These are phyloP conservation scores for Wallacemonas sp. DNA, from an alignment of 208 protist species.

Conservation along the genomic window DNA sequence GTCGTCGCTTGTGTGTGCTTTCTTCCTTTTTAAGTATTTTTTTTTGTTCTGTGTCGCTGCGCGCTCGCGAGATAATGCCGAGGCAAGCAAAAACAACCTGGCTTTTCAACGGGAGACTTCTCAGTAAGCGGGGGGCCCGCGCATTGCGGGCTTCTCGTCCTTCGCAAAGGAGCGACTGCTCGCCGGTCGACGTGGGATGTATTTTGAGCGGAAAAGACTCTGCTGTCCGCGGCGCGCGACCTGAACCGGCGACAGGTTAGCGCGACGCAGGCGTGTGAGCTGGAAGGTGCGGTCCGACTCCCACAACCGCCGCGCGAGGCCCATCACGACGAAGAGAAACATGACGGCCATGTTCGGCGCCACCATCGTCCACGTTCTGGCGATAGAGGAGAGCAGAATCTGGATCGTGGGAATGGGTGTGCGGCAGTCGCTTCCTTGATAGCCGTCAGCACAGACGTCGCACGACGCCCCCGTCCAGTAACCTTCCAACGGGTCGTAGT, in stretches of 20 bases:
- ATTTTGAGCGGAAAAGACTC: constrained; percentile 69
- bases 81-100: no score
- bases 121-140: constrained; percentile 51
- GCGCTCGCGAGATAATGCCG: no score
- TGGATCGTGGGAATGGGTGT: constrained; percentile 27
- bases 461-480: constrained; percentile 41
- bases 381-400: constrained; percentile 61
- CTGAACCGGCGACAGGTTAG: constrained; percentile 69
- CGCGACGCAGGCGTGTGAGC: constrained; percentile 58
- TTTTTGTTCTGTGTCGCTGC: no score
- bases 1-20: no score
- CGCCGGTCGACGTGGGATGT: constrained; percentile 61
- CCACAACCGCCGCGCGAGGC: constrained; percentile 54
- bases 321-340: constrained; percentile 65
- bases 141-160: constrained; percentile 20
- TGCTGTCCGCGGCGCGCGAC: constrained; percentile 57
- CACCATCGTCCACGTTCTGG: constrained; percentile 82
- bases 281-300: constrained; percentile 66
- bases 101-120: no score
- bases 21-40: no score
- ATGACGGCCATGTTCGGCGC: constrained; percentile 70
- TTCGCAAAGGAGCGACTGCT: constrained; percentile 70
- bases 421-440: constrained; percentile 26
- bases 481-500: constrained; percentile 27
- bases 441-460: constrained; percentile 30